These are phyloP conservation scores for Torulaspora indica DNA, from an alignment of 805 yeast species.

Conservation along the genomic window DNA sequence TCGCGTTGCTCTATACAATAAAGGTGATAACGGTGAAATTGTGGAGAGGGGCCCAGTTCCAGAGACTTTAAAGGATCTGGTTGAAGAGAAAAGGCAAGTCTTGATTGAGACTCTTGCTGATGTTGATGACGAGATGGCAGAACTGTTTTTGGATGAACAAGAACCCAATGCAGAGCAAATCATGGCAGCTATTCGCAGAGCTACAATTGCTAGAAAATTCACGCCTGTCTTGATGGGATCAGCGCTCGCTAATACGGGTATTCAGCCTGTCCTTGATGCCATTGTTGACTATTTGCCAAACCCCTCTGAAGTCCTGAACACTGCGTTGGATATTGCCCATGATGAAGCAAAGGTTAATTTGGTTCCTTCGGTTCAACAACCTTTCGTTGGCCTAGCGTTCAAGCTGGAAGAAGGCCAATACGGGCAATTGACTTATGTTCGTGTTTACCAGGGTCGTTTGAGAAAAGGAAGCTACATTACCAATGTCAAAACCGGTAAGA, in stretches of 20 bases:
- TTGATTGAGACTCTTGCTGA: slow-evolving; percentile 94
- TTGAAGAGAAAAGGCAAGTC: slow-evolving; percentile 80
- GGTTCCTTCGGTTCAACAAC: slow-evolving; percentile 65
- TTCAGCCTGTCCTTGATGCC: slow-evolving; percentile 93
- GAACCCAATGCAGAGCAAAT: slow-evolving; percentile 84
- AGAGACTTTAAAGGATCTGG: slow-evolving; percentile 69
- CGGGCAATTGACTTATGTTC: slow-evolving; percentile 94
- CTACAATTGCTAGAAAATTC: slow-evolving; percentile 92
- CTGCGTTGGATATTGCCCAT: slow-evolving; percentile 71
- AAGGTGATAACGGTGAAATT: slow-evolving; percentile 84
- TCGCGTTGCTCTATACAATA: slow-evolving; percentile 81
- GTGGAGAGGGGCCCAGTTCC: slow-evolving; percentile 69
- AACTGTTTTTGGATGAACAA: slow-evolving; percentile 81
- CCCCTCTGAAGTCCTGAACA: slow-evolving; percentile 88
- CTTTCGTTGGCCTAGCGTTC: slow-evolving; percentile 97
- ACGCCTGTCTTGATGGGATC: slow-evolving; percentile 99
- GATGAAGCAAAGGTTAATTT: slow-evolving; percentile 67
- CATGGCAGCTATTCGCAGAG: slow-evolving; percentile 82
- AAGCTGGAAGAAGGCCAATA: slow-evolving; percentile 97
- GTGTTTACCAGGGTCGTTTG: slow-evolving; percentile 94
- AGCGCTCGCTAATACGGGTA: slow-evolving; percentile 93
- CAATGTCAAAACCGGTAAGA: slow-evolving; percentile 89
- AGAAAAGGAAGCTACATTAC: slow-evolving; percentile 85
- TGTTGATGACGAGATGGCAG: slow-evolving; percentile 96
- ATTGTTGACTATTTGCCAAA: slow-evolving; percentile 94